Base-by-base conservation (phyloP, 2,329 filamentous ascomycete species). In the Talaromyces funiculosus region DNA sequence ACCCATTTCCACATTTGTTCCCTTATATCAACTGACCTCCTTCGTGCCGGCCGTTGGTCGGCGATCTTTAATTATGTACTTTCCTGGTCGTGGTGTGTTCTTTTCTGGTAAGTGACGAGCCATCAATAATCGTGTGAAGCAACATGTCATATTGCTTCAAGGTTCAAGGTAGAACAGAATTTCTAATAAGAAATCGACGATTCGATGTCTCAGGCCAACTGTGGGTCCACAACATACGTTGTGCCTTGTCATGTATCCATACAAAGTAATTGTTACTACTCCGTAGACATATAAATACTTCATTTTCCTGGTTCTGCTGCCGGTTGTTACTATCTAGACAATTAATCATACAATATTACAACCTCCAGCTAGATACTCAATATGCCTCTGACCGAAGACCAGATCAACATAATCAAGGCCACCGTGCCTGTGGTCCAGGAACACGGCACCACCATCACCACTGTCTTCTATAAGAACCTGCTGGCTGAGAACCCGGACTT, bases 401-500 rank as follows among this genome's bases (percentile, higher is more conserved):
- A 92, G 75, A 79, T 83, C 61, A 76, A 81, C 56, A 81, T 88
- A 68, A 85, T 92, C 73, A 87, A 86, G 73, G 81, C 85, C 56
- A 91, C 89, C 5, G 84, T 90, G 62, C 89, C 89, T 2, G 81
- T 87, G 35, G 81, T 92, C 3, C 81, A 81, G 22, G 80, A 86
- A 63, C 84, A 90, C 69, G 89, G 89, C 69, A 81, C 82, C 64
- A 79, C 81, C 63, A 89, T 92, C 72, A 87, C 88, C 5, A 80
- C 80, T n/a, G 80, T 82, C 65, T 91, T 92, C 78, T 92, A 92
- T 79, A 79, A 80, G 63, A 86, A 84, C 69, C 84, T 92, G 79
- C 78, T 92, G 24, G 70, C 71, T 10, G 84, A 84, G 40, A 80
- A 90, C 62, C 88, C 88, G 0, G 81, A 85, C 47, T 82, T 92